A percentile compares a stretch with the other conserved stretches of the same genome.
Evolutionary conservation across 306 rosid species (phyloP).

Genomic region (Prunus kanzakura): DNA sequence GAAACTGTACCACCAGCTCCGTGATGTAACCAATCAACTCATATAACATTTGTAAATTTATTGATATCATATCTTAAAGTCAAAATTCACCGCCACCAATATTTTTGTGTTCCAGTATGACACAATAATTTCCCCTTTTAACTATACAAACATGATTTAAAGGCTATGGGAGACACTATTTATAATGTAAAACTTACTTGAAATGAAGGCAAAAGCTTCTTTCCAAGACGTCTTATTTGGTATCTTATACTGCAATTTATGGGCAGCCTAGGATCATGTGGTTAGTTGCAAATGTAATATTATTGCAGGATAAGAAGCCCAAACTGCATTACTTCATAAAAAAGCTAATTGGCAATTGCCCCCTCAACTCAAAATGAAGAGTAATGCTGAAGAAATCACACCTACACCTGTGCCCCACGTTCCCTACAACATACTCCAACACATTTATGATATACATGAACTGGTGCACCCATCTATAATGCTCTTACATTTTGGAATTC

Average conservation of each 20-base stretch:
- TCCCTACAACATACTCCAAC: constrained; percentile 25
- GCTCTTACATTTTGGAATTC: neutral
- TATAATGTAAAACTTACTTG: constrained; percentile 38
- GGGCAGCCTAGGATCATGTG: constrained; percentile 41
- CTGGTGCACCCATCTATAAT: constrained; percentile 1
- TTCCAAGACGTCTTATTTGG: constrained; percentile 21
- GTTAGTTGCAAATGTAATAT: constrained; percentile 15
- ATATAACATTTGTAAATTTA: too few relatives aligned
- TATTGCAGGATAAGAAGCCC: constrained; percentile 28
- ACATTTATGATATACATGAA: constrained; percentile 29
- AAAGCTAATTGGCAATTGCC: constrained; percentile 26
- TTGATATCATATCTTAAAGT: neutral
- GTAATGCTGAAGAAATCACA: constrained; percentile 27
- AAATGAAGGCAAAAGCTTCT: constrained; percentile 50
- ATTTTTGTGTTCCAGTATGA: too few relatives aligned
- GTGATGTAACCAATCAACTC: too few relatives aligned
- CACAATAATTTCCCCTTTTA: too few relatives aligned
- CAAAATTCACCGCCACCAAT: too few relatives aligned
- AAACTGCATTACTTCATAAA: constrained; percentile 30
- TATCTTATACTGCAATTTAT: constrained; percentile 36
- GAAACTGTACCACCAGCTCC: too few relatives aligned
- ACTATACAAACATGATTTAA: too few relatives aligned
- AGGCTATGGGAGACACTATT: neutral
- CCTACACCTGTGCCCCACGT: constrained; percentile 22
- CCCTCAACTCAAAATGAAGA: constrained; percentile 23